phyloP scores from a whole-genome alignment of 371 early-diverging fungal species.

The Batrachochytrium dendrobatidis region DNA sequence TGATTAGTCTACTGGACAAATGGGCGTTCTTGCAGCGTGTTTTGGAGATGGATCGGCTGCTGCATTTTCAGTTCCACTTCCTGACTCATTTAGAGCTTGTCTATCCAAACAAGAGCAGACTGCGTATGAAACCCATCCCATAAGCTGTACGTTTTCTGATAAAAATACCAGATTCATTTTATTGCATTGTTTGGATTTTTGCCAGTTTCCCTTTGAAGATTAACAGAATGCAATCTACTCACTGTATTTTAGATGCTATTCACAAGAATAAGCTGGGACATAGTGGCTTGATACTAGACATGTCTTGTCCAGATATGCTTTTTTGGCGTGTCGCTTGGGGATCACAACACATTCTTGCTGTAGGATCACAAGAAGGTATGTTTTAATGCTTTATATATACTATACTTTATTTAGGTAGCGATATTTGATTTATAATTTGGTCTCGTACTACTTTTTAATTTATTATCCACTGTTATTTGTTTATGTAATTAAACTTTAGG shows the following conservation, averaged over 20 bases:
- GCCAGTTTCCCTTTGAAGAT: too few species aligned
- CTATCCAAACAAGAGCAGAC: neutral
- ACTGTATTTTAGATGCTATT: constrained; percentile 5
- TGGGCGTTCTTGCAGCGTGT: neutral
- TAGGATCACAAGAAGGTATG: neutral
- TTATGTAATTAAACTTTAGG: too few species aligned
- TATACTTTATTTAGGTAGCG: neutral
- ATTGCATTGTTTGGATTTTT: neutral
- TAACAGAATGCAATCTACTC: neutral
- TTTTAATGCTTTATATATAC: neutral
- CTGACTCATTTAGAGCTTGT: neutral
- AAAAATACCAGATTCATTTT: too few species aligned
- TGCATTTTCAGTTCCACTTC: constrained; percentile 25
- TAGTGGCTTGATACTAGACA: constrained; percentile 5
- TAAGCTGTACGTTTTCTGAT: neutral
- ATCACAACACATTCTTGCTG: neutral
- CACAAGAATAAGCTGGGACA: constrained; percentile 18
- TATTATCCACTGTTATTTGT: too few species aligned
- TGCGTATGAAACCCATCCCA: neutral
- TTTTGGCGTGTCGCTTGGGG: neutral
- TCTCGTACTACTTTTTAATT: neutral
- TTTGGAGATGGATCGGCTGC: neutral
- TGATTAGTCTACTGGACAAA: too few species aligned
- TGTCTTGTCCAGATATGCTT: neutral
- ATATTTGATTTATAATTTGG: neutral